Conservation (phyloP, 2,329 filamentous ascomycete species). For the Corynespora cassiicola region DNA sequence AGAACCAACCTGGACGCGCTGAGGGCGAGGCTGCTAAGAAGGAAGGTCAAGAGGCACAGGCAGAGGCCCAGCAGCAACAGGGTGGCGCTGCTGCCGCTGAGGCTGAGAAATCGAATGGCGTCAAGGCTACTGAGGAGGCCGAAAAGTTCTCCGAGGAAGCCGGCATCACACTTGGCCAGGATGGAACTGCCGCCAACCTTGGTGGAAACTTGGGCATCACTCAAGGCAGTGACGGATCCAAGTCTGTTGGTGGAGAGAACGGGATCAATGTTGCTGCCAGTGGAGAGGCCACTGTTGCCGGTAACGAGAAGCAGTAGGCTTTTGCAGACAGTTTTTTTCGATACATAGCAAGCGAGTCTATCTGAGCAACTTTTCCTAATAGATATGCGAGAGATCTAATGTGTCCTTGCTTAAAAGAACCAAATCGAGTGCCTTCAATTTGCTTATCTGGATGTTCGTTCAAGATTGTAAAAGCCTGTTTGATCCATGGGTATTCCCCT, state of each 20-base stretch:
- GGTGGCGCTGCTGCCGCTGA: conserved; percentile 14
- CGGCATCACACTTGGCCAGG: conserved; percentile 30
- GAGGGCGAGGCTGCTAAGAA: conserved; percentile 26
- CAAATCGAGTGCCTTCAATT: too few species aligned
- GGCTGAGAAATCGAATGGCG: conserved; percentile 25
- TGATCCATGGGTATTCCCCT: too few species aligned
- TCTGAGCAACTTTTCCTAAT: too few species aligned
- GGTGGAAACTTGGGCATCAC: conserved; percentile 42
- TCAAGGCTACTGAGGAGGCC: conserved; percentile 36
- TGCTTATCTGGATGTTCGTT: too few species aligned
- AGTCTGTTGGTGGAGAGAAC: conserved; percentile 35
- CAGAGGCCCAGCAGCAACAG: neutral
- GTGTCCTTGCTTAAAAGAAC: too few species aligned
- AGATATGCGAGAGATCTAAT: too few species aligned
- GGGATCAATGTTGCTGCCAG: conserved; percentile 38
- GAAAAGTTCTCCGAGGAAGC: conserved; percentile 36
- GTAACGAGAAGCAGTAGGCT: conserved; percentile 23
- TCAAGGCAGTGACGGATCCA: conserved; percentile 37
- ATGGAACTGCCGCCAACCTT: conserved; percentile 33
- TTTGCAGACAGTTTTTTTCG: too few species aligned
- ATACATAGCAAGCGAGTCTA: too few species aligned
- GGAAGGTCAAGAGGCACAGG: conserved; percentile 7
- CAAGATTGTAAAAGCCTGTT: too few species aligned
- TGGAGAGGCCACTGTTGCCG: conserved; percentile 28
- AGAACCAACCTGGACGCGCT: conserved; percentile 28